Conservation (phyloP, 2,329 filamentous ascomycete genomes). For the Curvularia spicifera region DNA sequence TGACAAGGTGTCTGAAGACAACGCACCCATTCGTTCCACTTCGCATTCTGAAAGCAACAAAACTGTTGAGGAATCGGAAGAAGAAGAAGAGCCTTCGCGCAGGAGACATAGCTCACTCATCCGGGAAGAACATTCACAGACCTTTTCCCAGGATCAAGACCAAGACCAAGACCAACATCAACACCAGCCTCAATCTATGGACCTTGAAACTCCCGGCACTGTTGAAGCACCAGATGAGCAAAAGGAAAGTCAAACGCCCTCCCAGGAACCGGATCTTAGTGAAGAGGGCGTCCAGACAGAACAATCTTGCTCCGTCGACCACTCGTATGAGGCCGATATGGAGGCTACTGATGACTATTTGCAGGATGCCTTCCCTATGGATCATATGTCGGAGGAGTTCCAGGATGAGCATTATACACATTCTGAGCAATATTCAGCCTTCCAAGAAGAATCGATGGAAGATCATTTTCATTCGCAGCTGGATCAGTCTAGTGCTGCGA, state of each 20-base stretch:
- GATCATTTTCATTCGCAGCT: constrained; percentile 21
- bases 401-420: constrained; percentile 9
- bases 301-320: neutral
- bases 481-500: constrained; percentile 13
- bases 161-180: neutral
- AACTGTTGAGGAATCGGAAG: constrained; percentile 3
- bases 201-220: constrained; percentile 2
- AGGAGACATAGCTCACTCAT: neutral
- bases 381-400: constrained; percentile 3
- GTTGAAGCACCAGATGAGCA: constrained; percentile 3
- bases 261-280: constrained; percentile 8
- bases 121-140: neutral
- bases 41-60: neutral
- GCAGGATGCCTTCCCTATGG: constrained; percentile 11
- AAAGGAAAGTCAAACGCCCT: constrained; percentile 10
- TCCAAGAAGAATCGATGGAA: constrained; percentile 44
- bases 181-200: constrained; percentile 4
- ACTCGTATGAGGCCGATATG: constrained; percentile 13
- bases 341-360: constrained; percentile 16
- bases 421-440: constrained; percentile 22
- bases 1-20: neutral
- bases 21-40: neutral
- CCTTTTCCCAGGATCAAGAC: neutral
- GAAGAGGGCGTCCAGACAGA: constrained; percentile 2
- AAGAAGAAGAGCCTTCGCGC: neutral